Evolutionary conservation across 345 rosid genomes (phyloP).

Genomic region (Linum tenue): DNA sequence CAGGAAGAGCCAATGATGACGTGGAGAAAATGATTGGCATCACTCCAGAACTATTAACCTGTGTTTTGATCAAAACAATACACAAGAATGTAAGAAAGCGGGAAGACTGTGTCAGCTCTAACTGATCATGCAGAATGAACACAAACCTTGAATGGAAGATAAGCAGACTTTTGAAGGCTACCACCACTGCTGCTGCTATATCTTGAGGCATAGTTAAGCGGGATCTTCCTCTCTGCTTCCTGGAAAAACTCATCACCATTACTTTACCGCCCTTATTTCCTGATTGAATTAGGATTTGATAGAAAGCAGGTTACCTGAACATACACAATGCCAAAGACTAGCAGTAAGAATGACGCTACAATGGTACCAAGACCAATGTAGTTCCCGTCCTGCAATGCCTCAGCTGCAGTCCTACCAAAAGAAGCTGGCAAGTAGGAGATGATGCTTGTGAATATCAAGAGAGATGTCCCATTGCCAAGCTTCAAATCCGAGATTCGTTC

Average conservation of each 20-base stretch:
- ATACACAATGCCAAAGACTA: slow-evolving; percentile 87
- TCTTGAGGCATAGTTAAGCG: slow-evolving; percentile 93
- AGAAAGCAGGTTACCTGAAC: slow-evolving; percentile 62
- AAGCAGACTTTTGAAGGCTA: slow-evolving; percentile 86
- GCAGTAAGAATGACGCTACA: slow-evolving; percentile 56
- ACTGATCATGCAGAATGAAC: slow-evolving; percentile 4
- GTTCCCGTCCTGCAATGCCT: slow-evolving; percentile 87
- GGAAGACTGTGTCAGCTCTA: not conserved
- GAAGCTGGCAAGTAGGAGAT: slow-evolving; percentile 97
- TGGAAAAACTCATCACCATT: slow-evolving; percentile 34
- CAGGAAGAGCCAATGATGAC: slow-evolving; percentile 90
- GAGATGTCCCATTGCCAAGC: slow-evolving; percentile 95
- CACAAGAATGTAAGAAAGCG: not conserved
- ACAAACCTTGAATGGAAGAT: slow-evolving; percentile 84
- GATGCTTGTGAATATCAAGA: slow-evolving; percentile 87
- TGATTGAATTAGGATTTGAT: not conserved
- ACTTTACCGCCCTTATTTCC: slow-evolving; percentile 12
- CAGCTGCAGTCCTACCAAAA: slow-evolving; percentile 73
- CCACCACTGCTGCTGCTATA: slow-evolving; percentile 71
- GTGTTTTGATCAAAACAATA: slow-evolving; percentile 11
- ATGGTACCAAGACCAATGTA: slow-evolving; percentile 68
- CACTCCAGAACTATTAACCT: slow-evolving; percentile 95
- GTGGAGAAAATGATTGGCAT: slow-evolving; percentile 98
- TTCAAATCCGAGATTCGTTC: slow-evolving; percentile 86
- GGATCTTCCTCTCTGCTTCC: slow-evolving; percentile 99